A percentile compares a stretch with the other conserved stretches of the same genome.
Conservation (phyloP, 306 rosid species). For the Hylodesmum podocarpum region DNA sequence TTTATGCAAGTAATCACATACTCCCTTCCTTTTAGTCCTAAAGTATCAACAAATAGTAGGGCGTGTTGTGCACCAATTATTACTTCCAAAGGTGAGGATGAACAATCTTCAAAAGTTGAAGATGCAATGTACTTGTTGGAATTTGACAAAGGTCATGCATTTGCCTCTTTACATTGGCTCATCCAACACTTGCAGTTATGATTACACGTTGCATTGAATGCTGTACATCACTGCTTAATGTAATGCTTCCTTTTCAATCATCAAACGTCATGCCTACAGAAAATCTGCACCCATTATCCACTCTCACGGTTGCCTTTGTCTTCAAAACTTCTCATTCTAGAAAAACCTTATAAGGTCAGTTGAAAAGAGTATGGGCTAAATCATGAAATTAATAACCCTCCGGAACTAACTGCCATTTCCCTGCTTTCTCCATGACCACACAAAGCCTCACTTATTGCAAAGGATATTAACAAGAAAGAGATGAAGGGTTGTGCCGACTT, state of each 20-base stretch:
- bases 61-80: background rate
- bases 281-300: background rate
- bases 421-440: conserved; percentile 11
- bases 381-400: background rate
- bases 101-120: background rate
- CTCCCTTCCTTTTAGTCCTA: background rate
- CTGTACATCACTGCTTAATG: background rate
- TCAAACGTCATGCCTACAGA: background rate
- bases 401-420: background rate
- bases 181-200: background rate
- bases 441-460: background rate
- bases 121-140: background rate
- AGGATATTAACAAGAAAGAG: background rate
- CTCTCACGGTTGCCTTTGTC: background rate
- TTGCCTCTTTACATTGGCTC: background rate
- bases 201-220: background rate
- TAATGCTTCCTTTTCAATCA: background rate
- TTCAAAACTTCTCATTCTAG: background rate
- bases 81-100: background rate
- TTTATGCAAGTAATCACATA: background rate
- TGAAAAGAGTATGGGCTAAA: background rate
- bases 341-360: background rate
- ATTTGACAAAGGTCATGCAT: background rate
- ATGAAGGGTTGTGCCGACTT: background rate
- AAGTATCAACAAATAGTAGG: conserved; percentile 1